A percentile compares a stretch with the other conserved stretches of the same genome.
Evolutionary conservation across 1,139 yeast species (phyloP).

Genomic region (Saccharomyces hybrid): DNA sequence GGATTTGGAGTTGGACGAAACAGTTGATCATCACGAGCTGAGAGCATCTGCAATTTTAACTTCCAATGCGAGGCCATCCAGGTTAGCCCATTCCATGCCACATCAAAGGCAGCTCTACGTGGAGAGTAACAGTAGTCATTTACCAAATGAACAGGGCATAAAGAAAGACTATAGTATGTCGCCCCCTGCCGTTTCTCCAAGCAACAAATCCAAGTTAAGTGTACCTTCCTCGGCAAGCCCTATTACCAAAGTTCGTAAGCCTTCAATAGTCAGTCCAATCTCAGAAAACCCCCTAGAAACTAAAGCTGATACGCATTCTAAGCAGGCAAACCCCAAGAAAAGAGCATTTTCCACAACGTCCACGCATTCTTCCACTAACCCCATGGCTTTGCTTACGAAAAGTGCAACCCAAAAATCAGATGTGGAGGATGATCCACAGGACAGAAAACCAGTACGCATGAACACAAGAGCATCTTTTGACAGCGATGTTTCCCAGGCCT

Average conservation of each 20-base stretch:
- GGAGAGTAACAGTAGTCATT: neutral
- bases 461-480: conserved; percentile 38
- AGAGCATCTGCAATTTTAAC: conserved; percentile 4
- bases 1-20: conserved; percentile 15
- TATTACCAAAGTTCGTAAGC: neutral
- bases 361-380: conserved; percentile 1
- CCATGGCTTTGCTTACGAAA: conserved; percentile 7
- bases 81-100: conserved; percentile 17
- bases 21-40: conserved; percentile 7
- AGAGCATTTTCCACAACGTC: conserved; percentile 8
- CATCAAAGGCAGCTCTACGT: conserved; percentile 8
- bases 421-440: conserved; percentile 7
- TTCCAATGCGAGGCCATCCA: conserved; percentile 18
- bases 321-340: conserved; percentile 9
- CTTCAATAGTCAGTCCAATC: neutral
- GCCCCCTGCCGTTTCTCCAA: neutral
- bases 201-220: neutral
- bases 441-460: conserved; percentile 8
- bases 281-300: neutral
- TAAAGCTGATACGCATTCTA: neutral
- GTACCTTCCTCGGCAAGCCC: neutral
- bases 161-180: neutral
- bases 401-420: conserved; percentile 8
- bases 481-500: conserved; percentile 65
- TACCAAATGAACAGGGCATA: conserved; percentile 5